Evolutionary conservation across 148 eudicot species (phyloP), one percentile per base, ranked within the genome.

Genomic region (Rhododendron kiyosumense): DNA sequence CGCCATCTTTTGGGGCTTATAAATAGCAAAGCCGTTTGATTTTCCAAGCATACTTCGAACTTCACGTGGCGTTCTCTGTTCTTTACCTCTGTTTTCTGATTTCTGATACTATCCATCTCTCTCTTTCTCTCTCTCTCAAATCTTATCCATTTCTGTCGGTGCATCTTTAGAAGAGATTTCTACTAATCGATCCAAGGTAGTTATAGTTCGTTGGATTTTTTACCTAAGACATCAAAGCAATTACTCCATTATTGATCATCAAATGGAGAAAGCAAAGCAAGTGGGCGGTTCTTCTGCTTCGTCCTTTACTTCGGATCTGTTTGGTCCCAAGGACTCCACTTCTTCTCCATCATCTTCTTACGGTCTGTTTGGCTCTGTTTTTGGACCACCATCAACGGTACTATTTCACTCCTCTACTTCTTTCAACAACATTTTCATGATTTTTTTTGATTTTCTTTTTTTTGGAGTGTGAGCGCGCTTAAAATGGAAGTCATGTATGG

Each of bases 381-480:
- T 92, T 84, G 92, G 91, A 13, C 90, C 91, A 30, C 85, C 87
- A 11, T 82, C 90, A 3, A 85, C 88, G 88, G 93, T 92, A 90
- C 36, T 28, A 79, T 2, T 26, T 41, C 49, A n/a, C 24, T 76
- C 24, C 59, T 20, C 81, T 14, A 2, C 67, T 63, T 38, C 18
- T 20, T 45, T 18, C 22, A 6, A 48, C 3, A 13, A 13, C 49
- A 17, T n/a, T 51, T 71, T 18, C 32, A 24, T 2, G 26, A 13
- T 28, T 59, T 18, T 5, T 26, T 51, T n/a, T n/a, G n/a, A n/a
- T n/a, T n/a, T 36, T 38, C 4, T 38, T 38, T 41, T 41, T 41
- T 41, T 41, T 2, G 4, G n/a, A n/a, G n/a, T 36, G 45, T 38
- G 43, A 0, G 43, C 28, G 22, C 1, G 1, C 63, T 5, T 57